Evolutionary conservation across 2,329 filamentous ascomycete genomes (phyloP).

Genomic region (Hymenoscyphus repandus): DNA sequence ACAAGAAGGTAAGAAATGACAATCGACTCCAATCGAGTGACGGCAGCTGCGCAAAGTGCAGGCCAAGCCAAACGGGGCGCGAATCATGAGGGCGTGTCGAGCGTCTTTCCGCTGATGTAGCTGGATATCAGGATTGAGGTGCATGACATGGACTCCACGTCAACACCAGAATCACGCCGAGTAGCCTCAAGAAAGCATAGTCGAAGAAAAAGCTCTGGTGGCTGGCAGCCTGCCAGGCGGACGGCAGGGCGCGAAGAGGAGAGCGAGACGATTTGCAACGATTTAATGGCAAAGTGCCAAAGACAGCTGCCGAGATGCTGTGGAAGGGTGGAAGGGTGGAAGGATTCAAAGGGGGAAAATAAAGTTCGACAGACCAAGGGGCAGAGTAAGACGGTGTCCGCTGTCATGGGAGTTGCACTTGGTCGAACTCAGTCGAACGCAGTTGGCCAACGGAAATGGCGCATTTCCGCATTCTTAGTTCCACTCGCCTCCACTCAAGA

Average conservation of each 20-base stretch:
- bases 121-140: conserved; percentile 7
- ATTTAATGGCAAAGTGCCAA: too few species aligned
- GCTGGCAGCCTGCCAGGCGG: too few species aligned
- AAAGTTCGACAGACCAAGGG: not conserved
- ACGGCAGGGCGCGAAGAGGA: not conserved
- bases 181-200: not conserved
- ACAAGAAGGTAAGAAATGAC: not conserved
- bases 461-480: too few species aligned
- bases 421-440: too few species aligned
- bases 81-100: conserved; percentile 10
- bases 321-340: too few species aligned
- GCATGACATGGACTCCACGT: conserved; percentile 6
- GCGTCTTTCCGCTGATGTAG: conserved; percentile 5
- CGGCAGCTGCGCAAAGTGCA: conserved; percentile 15
- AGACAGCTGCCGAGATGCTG: too few species aligned
- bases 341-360: too few species aligned
- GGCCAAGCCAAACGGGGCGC: conserved; percentile 12
- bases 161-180: conserved; percentile 7
- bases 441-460: too few species aligned
- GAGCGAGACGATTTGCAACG: not conserved
- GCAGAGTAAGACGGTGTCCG: not conserved
- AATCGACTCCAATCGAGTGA: conserved; percentile 13
- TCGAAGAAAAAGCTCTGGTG: not conserved
- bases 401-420: not conserved
- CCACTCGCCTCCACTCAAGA: too few species aligned